Base-by-base conservation (phyloP, 2,329 filamentous ascomycete genomes). In the Fusarium praegraminearum region DNA sequence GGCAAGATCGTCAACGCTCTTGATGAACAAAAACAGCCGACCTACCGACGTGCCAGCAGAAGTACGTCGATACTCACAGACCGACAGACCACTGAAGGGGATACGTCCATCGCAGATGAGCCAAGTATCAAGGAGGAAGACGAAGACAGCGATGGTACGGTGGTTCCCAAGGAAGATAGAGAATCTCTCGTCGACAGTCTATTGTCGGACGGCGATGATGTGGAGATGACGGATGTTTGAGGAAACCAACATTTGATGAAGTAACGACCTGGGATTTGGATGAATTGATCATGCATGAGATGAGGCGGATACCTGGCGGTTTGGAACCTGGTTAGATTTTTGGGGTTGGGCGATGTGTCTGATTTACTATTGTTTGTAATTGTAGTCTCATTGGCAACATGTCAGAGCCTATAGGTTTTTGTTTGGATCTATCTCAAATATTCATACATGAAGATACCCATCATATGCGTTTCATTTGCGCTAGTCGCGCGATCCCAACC, bases 1-100 rank as follows among this genome's bases (percentile, higher is more conserved):
- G 89, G 89, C 71, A 91, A 91, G 80, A 90, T 91, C 56, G 88
- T 91, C 68, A 90, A 90, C 73, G 78, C 78, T 33, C 82, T 90
- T 5, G 85, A 85, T 58, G 85, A 85, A 74, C 76, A 76, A 67
- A 77, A 80, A 54, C 77, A 80, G 56, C 77, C 76, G 3, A 71
- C 71, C 40, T 72, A 79, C n/a, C 73, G 80, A 30, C 79, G 81
- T 26, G 81, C 78, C 11, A 85, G 84, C 71, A 80, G 83, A 32
- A 83, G 82, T 55, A 78, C 79, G 16, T 86, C 84, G 1, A 75
- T 82, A 12, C 57, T 64, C 3, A 56, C 70, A 12, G 79, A 78
- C n/a, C 68, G 71, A 22, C 76, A 74, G 46, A 62, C 72, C 2
- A 66, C 73, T 4, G 81, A 81, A 43, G 82, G 81, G 40, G 82